A percentile compares a stretch with the other conserved stretches of the same genome.
Evolutionary conservation across 2,329 filamentous ascomycete genomes (phyloP).

Genomic region (Neonectria sp.): DNA sequence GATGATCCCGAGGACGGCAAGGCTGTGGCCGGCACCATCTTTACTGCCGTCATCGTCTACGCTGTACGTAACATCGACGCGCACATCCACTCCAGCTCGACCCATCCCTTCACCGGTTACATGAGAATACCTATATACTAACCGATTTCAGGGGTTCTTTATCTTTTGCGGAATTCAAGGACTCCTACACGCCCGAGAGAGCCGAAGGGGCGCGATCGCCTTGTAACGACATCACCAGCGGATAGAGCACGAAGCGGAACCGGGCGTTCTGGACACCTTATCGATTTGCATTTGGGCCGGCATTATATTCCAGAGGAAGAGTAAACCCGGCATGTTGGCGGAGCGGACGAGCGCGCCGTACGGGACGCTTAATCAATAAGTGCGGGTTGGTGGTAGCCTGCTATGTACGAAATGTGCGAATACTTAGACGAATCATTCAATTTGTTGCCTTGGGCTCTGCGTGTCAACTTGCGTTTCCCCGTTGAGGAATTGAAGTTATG

Average conservation of each 20-base stretch:
- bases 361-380: constrained; percentile 35
- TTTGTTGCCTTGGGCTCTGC: constrained; percentile 24
- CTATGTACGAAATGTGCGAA: constrained; percentile 43
- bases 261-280: constrained; percentile 47
- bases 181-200: constrained; percentile 86
- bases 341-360: constrained; percentile 14
- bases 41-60: constrained; percentile 91
- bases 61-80: constrained; percentile 72
- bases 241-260: constrained; percentile 44
- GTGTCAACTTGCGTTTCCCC: background rate
- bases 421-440: constrained; percentile 40
- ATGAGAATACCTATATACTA: constrained; percentile 15
- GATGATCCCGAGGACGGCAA: constrained; percentile 80
- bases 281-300: constrained; percentile 46
- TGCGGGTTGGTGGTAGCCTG: constrained; percentile 27
- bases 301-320: constrained; percentile 44
- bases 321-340: constrained; percentile 25
- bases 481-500: background rate
- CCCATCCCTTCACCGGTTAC: constrained; percentile 3
- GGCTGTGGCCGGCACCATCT: constrained; percentile 87
- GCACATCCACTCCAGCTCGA: background rate
- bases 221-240: constrained; percentile 61
- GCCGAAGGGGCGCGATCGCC: constrained; percentile 86
- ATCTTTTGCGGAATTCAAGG: constrained; percentile 94
- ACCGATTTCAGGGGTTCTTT: constrained; percentile 79